Evolutionary conservation across 1,139 yeast genomes (phyloP), one percentile per base, ranked within the genome.

Genomic region (Hansenula sp.): DNA sequence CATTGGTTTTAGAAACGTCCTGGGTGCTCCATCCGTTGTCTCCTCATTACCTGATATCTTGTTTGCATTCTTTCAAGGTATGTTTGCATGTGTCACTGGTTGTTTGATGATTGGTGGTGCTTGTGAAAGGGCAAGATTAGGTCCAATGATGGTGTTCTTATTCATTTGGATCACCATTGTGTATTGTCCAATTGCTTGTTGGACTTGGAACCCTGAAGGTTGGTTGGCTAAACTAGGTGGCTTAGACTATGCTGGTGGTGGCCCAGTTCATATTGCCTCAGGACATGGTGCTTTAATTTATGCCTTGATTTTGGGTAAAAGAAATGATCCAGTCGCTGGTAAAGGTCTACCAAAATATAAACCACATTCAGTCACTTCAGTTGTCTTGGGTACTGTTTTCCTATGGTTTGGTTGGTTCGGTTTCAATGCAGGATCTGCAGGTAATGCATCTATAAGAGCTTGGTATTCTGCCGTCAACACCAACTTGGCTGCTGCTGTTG

Each of bases 321-420:
- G 99, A 74, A 80, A 81, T 59, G 96, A 88, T 61, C 91, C 91
- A 32, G 70, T 82, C 49, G 77, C 94, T 31, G 68, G 70, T 40
- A 78, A 79, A 44, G 79, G 80, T 55, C 76, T 87, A 53, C 96
- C 96, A 53, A 84, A 84, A 63, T 89, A 88, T 71, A 87, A 84
- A 70, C 97, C 98, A 30, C 96, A 91, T 65, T 82, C 91, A 5
- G 95, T 89, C 40, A 77, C 94, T 12, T 81, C 90, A 41, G 88
- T 89, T 48, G 96, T 90, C n/a, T 71, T 91, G 50, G 99, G 98
- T 45, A 90, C 97, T 19, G 83, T 88, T 5, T 87, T 93, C 72
- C 78, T 91, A 59, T 91, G 97, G 96, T 89, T 91, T 59, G 98
- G 98, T 38, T 91, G 99, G 98, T 89, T 87, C 60, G 97, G 97